Evolutionary conservation across 371 early-diverging fungal species (phyloP).

Genomic region (Mortierella sp.): DNA sequence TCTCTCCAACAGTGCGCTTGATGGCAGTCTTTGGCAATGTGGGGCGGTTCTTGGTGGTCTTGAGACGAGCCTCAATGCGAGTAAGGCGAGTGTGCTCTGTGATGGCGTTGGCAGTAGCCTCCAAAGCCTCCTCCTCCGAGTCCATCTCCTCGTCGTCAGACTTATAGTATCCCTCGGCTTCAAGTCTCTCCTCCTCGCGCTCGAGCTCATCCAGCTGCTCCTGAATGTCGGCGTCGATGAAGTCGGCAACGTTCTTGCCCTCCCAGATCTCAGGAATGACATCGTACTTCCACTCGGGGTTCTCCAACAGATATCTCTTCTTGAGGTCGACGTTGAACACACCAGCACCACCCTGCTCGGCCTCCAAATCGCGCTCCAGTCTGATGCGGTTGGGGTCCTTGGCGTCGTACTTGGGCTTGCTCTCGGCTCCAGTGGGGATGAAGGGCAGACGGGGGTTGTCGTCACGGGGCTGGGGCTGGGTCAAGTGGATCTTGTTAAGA

Average conservation of each 20-base stretch:
- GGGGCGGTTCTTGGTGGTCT: slow-evolving; percentile 56
- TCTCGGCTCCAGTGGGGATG: slow-evolving; percentile 87
- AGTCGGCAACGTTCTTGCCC: slow-evolving; percentile 99
- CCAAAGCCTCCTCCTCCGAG: slow-evolving; percentile 85
- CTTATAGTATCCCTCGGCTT: slow-evolving; percentile 93
- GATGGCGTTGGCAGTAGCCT: slow-evolving; percentile 84
- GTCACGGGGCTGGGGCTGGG: slow-evolving; percentile 91
- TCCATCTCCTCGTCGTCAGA: slow-evolving; percentile 79
- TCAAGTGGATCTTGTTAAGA: slow-evolving; percentile 95
- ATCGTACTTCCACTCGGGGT: slow-evolving; percentile 98
- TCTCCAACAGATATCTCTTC: slow-evolving; percentile 86
- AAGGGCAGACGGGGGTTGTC: slow-evolving; percentile 86
- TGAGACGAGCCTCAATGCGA: slow-evolving; percentile 73
- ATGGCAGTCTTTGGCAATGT: slow-evolving; percentile 66
- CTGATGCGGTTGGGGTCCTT: slow-evolving; percentile 87
- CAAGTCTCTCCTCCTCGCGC: slow-evolving; percentile 95
- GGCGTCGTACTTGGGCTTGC: slow-evolving; percentile 80
- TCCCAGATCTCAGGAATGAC: slow-evolving; percentile 99
- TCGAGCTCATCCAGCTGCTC: slow-evolving; percentile 96
- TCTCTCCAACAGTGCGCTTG: slow-evolving; percentile 71
- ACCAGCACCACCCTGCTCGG: slow-evolving; percentile 95
- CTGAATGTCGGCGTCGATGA: slow-evolving; percentile 98
- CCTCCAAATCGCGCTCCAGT: slow-evolving; percentile 93
- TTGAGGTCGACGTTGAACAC: slow-evolving; percentile 95
- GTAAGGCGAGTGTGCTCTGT: slow-evolving; percentile 90